These are phyloP conservation scores for Rhodotorula sp. DNA, from an alignment of 1,284 basidiomycete genomes.

Conservation along the genomic window DNA sequence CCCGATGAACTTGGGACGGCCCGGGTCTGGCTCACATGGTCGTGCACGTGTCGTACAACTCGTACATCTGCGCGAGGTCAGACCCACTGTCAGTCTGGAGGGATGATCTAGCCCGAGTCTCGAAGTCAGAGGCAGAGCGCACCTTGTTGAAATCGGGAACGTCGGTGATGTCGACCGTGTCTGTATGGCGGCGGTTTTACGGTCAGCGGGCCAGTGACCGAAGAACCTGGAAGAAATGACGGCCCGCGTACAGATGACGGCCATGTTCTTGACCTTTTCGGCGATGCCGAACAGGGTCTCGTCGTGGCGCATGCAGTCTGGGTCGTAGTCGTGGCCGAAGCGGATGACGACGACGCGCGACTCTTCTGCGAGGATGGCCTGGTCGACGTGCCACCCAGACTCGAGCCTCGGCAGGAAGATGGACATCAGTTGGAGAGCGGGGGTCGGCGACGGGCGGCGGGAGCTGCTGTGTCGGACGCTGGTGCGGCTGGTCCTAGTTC, in stretches of 20 bases:
- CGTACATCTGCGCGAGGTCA: conserved; percentile 68
- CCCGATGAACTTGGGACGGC: too few species aligned
- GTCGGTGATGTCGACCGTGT: conserved; percentile 80
- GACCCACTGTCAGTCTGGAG: not conserved
- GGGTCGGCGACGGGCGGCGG: not conserved
- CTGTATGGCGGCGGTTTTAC: conserved; percentile 5
- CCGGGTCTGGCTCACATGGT: conserved; percentile 65
- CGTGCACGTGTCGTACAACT: conserved; percentile 86
- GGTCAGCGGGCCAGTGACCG: too few species aligned
- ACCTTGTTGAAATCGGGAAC: conserved; percentile 99
- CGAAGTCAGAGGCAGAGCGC: not conserved
- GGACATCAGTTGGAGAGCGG: conserved; percentile 42
- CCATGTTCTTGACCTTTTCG: conserved; percentile 98
- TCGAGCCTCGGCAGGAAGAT: conserved; percentile 84
- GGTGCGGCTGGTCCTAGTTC: too few species aligned
- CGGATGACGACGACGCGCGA: conserved; percentile 92
- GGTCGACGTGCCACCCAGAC: conserved; percentile 95
- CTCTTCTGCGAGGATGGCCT: conserved; percentile 97
- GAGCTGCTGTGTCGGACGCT: too few species aligned
- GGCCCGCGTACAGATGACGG: conserved; percentile 66
- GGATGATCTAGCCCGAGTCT: too few species aligned
- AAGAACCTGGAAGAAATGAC: not conserved
- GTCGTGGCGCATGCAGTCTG: conserved; percentile 98
- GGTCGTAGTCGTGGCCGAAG: conserved; percentile 92
- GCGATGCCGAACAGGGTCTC: conserved; percentile 90